Percentiles rank a stretch among this genome's conserved stretches.
phyloP scores from a whole-genome alignment of 1,284 basidiomycete genomes.

The Trichosporon coremiiforme region DNA sequence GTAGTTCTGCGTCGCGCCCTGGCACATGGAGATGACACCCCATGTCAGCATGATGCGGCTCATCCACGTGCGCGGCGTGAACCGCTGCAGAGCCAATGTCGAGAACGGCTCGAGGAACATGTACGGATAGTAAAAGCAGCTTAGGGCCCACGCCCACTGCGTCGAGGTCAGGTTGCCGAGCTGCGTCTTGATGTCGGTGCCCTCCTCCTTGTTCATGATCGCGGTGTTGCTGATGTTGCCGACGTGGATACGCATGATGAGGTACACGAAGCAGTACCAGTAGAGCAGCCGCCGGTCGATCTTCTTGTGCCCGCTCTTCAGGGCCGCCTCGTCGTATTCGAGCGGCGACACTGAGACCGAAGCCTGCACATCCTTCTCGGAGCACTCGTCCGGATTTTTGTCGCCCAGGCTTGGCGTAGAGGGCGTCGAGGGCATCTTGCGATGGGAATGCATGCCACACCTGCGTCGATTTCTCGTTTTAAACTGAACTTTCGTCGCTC shows the following conservation, averaged over 20 bases:
- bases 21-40: conserved; percentile 27
- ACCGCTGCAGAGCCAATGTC: conserved; percentile 34
- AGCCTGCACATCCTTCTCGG: not conserved
- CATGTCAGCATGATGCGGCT: conserved; percentile 33
- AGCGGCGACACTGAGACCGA: not conserved
- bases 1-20: conserved; percentile 37
- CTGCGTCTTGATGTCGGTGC: conserved; percentile 26
- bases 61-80: conserved; percentile 42
- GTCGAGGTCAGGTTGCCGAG: conserved; percentile 20
- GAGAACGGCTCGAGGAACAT: conserved; percentile 23
- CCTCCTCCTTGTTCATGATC: conserved; percentile 27
- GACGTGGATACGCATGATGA: conserved; percentile 27
- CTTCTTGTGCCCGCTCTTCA: conserved; percentile 18
- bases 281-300: conserved; percentile 20
- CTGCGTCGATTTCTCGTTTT: not conserved
- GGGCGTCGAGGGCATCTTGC: not conserved
- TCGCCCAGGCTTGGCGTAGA: not conserved
- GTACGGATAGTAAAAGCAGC: conserved; percentile 28
- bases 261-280: conserved; percentile 27
- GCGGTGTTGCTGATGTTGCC: conserved; percentile 26
- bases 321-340: not conserved
- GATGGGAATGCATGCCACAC: not conserved
- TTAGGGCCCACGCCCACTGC: conserved; percentile 26
- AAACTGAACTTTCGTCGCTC: not conserved
- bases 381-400: not conserved